Conservation (phyloP, 2,329 filamentous ascomycete species). For the Fusarium sulawesiense region DNA sequence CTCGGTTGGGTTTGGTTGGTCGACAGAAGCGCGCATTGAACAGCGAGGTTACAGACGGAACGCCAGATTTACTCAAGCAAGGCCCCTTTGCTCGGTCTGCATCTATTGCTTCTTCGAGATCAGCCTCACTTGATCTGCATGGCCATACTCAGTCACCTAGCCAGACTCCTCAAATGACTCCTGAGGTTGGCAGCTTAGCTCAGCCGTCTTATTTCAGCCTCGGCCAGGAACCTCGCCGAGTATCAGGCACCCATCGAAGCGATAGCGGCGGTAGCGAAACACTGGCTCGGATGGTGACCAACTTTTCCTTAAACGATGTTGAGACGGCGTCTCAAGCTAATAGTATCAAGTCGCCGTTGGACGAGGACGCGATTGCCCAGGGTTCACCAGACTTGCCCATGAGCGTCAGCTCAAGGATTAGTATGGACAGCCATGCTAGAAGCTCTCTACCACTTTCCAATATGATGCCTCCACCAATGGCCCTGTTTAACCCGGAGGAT, state of each 20-base stretch:
- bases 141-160: slow-evolving; percentile 78
- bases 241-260: slow-evolving; percentile 82
- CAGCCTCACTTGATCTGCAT: slow-evolving; percentile 91
- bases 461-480: slow-evolving; percentile 92
- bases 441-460: slow-evolving; percentile 61
- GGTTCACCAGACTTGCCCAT: slow-evolving; percentile 81
- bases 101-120: slow-evolving; percentile 90
- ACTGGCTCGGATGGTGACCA: slow-evolving; percentile 82
- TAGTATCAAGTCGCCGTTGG: slow-evolving; percentile 70
- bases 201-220: slow-evolving; percentile 96
- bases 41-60: slow-evolving; percentile 79
- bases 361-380: slow-evolving; percentile 80
- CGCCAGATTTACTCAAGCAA: slow-evolving; percentile 90
- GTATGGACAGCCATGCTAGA: slow-evolving; percentile 51
- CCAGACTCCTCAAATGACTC: slow-evolving; percentile 87
- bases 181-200: slow-evolving; percentile 71
- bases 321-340: slow-evolving; percentile 57
- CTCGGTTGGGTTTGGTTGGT: slow-evolving; percentile 95
- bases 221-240: slow-evolving; percentile 72
- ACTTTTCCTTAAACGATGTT: slow-evolving; percentile 77
- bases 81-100: slow-evolving; percentile 88
- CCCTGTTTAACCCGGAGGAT: slow-evolving; percentile 94
- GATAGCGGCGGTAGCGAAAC: slow-evolving; percentile 93
- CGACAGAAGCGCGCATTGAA: slow-evolving; percentile 94
- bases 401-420: slow-evolving; percentile 46